Conservation (phyloP, 148 eudicot genomes). For the Mesembryanthemum crystallinum region DNA sequence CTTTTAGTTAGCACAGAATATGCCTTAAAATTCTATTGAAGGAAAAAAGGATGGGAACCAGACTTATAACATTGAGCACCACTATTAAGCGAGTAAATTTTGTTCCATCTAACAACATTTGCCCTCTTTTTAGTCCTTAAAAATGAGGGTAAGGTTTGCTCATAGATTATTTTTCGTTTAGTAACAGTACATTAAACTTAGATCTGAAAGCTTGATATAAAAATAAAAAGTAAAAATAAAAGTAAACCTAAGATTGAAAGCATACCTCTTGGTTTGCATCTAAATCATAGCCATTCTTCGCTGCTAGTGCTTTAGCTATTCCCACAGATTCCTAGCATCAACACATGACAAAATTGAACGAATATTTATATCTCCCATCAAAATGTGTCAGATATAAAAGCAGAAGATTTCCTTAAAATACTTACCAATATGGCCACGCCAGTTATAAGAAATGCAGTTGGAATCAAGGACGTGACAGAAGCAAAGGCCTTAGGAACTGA, state of each 20-base stretch:
- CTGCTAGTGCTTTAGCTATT: slow-evolving; percentile 95
- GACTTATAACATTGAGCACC: background rate
- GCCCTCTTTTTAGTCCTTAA: background rate
- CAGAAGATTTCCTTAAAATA: slow-evolving; percentile 12
- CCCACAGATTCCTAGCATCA: slow-evolving; percentile 87
- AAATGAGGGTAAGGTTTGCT: background rate
- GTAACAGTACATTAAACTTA: background rate
- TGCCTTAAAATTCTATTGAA: background rate
- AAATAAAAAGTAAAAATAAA: no score
- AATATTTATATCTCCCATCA: slow-evolving; percentile 8
- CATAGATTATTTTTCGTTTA: background rate
- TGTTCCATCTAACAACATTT: background rate
- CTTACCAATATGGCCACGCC: slow-evolving; percentile 96
- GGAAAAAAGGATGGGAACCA: background rate
- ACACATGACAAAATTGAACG: slow-evolving; percentile 15
- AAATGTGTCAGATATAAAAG: slow-evolving; percentile 12
- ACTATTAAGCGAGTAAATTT: background rate
- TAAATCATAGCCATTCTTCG: slow-evolving; percentile 94
- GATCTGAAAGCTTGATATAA: no score
- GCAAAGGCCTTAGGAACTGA: slow-evolving; percentile 75
- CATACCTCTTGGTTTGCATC: slow-evolving; percentile 97
- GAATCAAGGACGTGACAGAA: slow-evolving; percentile 66
- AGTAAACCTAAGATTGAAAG: no score
- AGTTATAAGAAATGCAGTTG: slow-evolving; percentile 85
- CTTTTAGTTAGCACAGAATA: background rate